These are phyloP conservation scores for Jamesozyma jinghongensis DNA, from an alignment of 805 yeast species.

Conservation along the genomic window DNA sequence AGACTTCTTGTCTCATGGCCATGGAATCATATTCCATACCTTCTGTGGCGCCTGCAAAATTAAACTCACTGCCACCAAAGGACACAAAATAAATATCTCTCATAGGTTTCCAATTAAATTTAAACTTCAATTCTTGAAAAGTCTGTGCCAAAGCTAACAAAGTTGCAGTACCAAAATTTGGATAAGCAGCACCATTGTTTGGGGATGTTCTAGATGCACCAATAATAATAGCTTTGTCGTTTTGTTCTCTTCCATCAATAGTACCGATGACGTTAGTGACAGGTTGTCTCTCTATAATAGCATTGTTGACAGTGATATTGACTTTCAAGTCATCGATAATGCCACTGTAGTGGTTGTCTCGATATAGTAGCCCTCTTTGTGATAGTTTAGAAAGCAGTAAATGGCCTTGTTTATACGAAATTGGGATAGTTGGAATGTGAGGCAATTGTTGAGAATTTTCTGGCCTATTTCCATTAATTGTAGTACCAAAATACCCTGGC, in stretches of 20 bases:
- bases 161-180: constrained; percentile 65
- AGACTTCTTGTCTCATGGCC: constrained; percentile 48
- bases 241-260: constrained; percentile 73
- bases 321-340: constrained; percentile 9
- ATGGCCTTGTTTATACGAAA: constrained; percentile 61
- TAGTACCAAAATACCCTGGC: constrained; percentile 53
- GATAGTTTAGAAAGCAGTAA: constrained; percentile 27
- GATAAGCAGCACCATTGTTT: constrained; percentile 55
- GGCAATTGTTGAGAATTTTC: constrained; percentile 45
- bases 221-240: constrained; percentile 57
- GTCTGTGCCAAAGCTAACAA: constrained; percentile 59
- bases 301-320: constrained; percentile 33
- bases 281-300: constrained; percentile 45
- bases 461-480: constrained; percentile 37
- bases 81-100: constrained; percentile 77
- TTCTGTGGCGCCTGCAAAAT: constrained; percentile 71
- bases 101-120: constrained; percentile 69
- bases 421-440: constrained; percentile 63
- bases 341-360: constrained; percentile 15
- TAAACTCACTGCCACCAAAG: constrained; percentile 71
- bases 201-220: constrained; percentile 76
- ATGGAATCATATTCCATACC: constrained; percentile 50
- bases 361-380: constrained; percentile 17
- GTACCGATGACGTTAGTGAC: constrained; percentile 72
- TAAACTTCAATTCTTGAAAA: constrained; percentile 52